Percentiles rank a stretch among this genome's conserved stretches.
phyloP scores from a whole-genome alignment of 768 basidiomycete species.

The Suillus spraguei region DNA sequence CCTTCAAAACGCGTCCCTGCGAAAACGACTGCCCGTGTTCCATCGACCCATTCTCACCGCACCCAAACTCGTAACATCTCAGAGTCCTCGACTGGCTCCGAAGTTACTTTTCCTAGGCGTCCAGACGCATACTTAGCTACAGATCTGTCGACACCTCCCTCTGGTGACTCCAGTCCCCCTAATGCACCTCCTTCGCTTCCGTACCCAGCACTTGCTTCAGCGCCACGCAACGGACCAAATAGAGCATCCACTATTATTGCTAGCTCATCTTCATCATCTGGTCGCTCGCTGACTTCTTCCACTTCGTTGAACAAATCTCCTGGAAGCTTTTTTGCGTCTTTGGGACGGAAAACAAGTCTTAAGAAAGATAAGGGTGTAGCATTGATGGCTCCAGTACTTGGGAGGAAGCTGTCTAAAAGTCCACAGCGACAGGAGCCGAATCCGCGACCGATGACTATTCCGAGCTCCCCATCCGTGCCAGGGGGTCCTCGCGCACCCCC shows the following conservation, averaged over 20 bases:
- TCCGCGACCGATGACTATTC: constrained; percentile 35
- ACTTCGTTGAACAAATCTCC: constrained; percentile 42
- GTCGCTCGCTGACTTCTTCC: constrained; percentile 47
- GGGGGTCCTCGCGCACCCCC: constrained; percentile 77
- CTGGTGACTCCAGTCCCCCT: constrained; percentile 52
- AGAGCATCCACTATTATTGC: constrained; percentile 36
- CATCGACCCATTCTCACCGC: constrained; percentile 45
- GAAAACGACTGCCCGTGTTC: constrained; percentile 25
- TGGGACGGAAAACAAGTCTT: constrained; percentile 70
- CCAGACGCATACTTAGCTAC: constrained; percentile 80
- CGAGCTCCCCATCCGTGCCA: constrained; percentile 55
- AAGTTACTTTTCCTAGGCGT: constrained; percentile 77
- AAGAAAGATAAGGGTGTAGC: constrained; percentile 36
- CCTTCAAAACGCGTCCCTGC: constrained; percentile 29
- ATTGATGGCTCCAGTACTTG: constrained; percentile 34
- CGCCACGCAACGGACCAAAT: constrained; percentile 28
- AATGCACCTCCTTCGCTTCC: constrained; percentile 64
- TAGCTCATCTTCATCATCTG: constrained; percentile 49
- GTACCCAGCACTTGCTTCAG: constrained; percentile 67
- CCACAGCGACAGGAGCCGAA: constrained; percentile 34
- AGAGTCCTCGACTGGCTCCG: constrained; percentile 70
- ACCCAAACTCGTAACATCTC: constrained; percentile 70
- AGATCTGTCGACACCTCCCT: constrained; percentile 57
- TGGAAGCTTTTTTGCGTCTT: constrained; percentile 73
- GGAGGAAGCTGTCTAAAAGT: constrained; percentile 40